Percentiles rank a stretch among this genome's conserved stretches.
Conservation (phyloP, 1,284 basidiomycete genomes). For the Cerrena zonata region DNA sequence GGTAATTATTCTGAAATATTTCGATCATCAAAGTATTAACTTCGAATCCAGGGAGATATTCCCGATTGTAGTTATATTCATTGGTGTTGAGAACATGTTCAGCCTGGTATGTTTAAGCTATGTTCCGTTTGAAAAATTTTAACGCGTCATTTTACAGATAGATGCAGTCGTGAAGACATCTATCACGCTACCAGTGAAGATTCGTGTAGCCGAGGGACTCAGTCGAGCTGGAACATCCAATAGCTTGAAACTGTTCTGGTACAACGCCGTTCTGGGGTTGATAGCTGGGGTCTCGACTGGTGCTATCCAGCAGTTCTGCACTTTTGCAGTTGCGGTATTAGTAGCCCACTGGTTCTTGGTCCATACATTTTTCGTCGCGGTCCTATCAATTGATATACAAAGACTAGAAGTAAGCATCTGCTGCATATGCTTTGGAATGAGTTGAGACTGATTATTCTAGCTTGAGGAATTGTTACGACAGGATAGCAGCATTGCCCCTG, state of each 20-base stretch:
- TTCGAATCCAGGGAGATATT: slow-evolving; percentile 63
- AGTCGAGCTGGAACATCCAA: slow-evolving; percentile 86
- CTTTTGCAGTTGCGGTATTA: slow-evolving; percentile 89
- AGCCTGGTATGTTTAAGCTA: slow-evolving; percentile 59
- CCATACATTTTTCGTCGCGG: slow-evolving; percentile 87
- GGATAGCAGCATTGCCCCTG: slow-evolving; percentile 45
- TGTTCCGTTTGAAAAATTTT: background rate
- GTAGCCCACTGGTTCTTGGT: slow-evolving; percentile 95
- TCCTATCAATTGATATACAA: slow-evolving; percentile 86
- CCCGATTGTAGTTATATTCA: slow-evolving; percentile 91
- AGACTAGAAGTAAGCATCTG: slow-evolving; percentile 60
- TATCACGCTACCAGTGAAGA: slow-evolving; percentile 84
- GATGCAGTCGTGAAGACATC: slow-evolving; percentile 87
- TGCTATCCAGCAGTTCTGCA: slow-evolving; percentile 88
- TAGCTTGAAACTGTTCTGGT: slow-evolving; percentile 84
- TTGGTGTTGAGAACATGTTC: slow-evolving; percentile 97
- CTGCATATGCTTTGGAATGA: slow-evolving; percentile 24
- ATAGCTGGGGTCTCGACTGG: slow-evolving; percentile 75
- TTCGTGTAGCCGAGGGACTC: slow-evolving; percentile 85
- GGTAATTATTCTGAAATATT: slow-evolving; percentile 37
- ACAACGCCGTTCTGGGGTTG: slow-evolving; percentile 76
- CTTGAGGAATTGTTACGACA: slow-evolving; percentile 74
- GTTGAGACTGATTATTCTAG: slow-evolving; percentile 35
- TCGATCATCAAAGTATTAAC: slow-evolving; percentile 12
- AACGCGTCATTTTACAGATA: slow-evolving; percentile 43